Evolutionary conservation across 2,329 filamentous ascomycete genomes (phyloP).

Genomic region (Colletotrichum zoysiae): DNA sequence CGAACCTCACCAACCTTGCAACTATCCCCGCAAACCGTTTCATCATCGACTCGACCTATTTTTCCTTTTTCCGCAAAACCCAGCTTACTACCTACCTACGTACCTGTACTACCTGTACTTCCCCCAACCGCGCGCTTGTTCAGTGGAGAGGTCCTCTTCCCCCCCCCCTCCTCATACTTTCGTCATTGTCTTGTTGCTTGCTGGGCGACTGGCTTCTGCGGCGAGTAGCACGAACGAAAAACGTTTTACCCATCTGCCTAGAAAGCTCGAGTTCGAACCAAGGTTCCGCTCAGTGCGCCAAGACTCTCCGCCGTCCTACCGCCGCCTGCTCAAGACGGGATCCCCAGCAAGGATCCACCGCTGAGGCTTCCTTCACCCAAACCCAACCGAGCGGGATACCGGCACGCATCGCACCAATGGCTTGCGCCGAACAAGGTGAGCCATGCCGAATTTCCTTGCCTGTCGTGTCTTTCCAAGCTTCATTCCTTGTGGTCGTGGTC

Average conservation of each 20-base stretch:
- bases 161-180: background rate
- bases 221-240: no score
- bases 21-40: constrained; percentile 13
- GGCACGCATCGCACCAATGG: constrained; percentile 34
- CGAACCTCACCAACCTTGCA: constrained; percentile 6
- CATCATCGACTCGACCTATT: constrained; percentile 5
- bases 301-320: constrained; percentile 38
- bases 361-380: constrained; percentile 16
- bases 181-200: no score
- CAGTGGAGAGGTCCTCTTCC: constrained; percentile 25
- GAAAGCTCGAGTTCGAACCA: constrained; percentile 2
- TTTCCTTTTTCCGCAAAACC: background rate
- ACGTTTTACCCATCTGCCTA: background rate
- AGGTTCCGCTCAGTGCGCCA: constrained; percentile 18
- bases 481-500: background rate
- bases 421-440: constrained; percentile 33
- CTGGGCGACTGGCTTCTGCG: no score
- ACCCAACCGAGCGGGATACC: constrained; percentile 29
- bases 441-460: constrained; percentile 29
- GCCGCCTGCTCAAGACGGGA: constrained; percentile 19
- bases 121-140: constrained; percentile 41
- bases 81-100: background rate
- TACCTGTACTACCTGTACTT: no score
- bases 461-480: constrained; percentile 27
- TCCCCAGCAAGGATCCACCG: constrained; percentile 20